Percentiles rank a stretch among this genome's conserved stretches.
phyloP scores from a whole-genome alignment of 2,329 filamentous ascomycete genomes.

The Plectosphaerella cucumerina region DNA sequence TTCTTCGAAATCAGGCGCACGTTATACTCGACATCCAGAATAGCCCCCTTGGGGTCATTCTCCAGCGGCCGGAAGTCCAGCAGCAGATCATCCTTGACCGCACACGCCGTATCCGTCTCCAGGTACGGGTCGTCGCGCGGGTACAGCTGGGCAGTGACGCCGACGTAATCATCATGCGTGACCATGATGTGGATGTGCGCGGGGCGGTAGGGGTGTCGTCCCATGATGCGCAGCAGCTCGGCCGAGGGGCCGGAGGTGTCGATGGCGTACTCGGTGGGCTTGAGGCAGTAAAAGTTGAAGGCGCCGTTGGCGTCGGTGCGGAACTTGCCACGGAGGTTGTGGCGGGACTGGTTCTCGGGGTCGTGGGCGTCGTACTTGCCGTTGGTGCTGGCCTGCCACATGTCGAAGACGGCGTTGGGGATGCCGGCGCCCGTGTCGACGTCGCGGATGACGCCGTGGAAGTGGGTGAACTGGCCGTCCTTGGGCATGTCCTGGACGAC shows the following conservation, averaged over 20 bases:
- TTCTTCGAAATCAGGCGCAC: constrained; percentile 18
- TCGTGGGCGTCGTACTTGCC: constrained; percentile 58
- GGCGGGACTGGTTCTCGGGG: constrained; percentile 52
- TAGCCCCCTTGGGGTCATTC: constrained; percentile 24
- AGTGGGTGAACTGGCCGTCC: constrained; percentile 10
- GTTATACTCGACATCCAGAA: constrained; percentile 25
- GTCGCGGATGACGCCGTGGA: constrained; percentile 13
- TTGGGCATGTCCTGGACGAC: constrained; percentile 12
- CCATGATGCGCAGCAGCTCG: constrained; percentile 16
- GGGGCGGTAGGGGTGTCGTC: constrained; percentile 16
- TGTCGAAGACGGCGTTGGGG: constrained; percentile 48
- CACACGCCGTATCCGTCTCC: constrained; percentile 28
- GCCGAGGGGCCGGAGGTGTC: constrained; percentile 44
- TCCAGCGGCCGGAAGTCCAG: constrained; percentile 39
- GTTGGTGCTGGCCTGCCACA: constrained; percentile 61
- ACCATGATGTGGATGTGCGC: constrained; percentile 22
- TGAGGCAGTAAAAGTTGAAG: constrained; percentile 59
- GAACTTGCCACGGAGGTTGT: constrained; percentile 64
- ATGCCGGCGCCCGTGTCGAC: constrained; percentile 18
- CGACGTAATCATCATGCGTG: constrained; percentile 50
- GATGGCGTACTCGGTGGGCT: constrained; percentile 60
- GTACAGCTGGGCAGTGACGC: constrained; percentile 66
- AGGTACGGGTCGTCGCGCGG: constrained; percentile 55
- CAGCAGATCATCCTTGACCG: constrained; percentile 28
- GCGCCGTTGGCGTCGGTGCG: constrained; percentile 56